These are phyloP conservation scores for Stephanodiscus triporus DNA, from an alignment of 108 stramenopile genomes.

Conservation along the genomic window DNA sequence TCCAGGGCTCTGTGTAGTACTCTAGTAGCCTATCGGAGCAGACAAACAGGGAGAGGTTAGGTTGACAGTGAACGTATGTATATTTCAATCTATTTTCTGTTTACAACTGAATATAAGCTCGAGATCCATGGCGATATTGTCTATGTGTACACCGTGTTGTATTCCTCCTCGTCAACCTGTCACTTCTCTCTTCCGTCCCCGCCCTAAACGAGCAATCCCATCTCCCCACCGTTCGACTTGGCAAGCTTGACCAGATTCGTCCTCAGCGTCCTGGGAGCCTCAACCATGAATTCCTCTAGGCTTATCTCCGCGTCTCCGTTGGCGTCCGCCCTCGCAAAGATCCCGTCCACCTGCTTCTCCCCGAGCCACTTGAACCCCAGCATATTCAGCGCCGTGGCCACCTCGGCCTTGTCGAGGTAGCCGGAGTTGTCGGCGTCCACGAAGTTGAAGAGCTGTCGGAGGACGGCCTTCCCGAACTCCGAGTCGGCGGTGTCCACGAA, in stretches of 20 bases:
- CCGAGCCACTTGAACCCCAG: constrained; percentile 78
- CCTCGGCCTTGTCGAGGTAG: constrained; percentile 63
- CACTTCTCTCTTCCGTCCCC: not conserved
- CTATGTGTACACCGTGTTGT: too few species aligned
- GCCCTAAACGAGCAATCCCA: constrained; percentile 78
- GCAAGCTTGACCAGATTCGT: constrained; percentile 85
- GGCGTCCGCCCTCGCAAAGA: constrained; percentile 73
- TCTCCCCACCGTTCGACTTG: constrained; percentile 86
- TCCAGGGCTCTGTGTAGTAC: too few species aligned
- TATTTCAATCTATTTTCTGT: too few species aligned
- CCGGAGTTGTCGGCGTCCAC: constrained; percentile 70
- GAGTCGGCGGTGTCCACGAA: constrained; percentile 81
- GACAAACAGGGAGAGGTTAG: too few species aligned
- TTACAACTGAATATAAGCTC: too few species aligned
- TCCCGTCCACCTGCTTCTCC: constrained; percentile 76
- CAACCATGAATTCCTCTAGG: constrained; percentile 72
- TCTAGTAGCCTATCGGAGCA: too few species aligned
- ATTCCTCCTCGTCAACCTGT: too few species aligned
- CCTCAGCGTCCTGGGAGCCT: constrained; percentile 75
- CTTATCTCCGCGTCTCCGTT: constrained; percentile 67
- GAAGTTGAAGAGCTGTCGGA: constrained; percentile 59
- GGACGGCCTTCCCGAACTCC: constrained; percentile 57
- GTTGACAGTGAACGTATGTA: too few species aligned
- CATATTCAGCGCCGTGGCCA: constrained; percentile 46
- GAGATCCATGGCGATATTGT: too few species aligned